Evolutionary conservation across 306 rosid species (phyloP).

Genomic region (Vicia villosa): DNA sequence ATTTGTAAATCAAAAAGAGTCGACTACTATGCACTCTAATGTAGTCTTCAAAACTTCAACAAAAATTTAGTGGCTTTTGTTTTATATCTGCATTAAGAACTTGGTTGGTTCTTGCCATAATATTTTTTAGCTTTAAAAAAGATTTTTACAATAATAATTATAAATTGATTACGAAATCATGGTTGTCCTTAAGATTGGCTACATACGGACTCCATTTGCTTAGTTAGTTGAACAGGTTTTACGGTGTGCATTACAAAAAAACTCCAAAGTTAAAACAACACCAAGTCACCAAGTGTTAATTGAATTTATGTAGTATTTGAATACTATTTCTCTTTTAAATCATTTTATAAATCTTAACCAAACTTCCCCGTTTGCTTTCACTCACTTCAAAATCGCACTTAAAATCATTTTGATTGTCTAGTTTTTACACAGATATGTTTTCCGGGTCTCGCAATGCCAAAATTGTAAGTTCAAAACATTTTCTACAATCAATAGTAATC

Average conservation of each 20-base stretch:
- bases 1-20: background rate
- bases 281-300: no score
- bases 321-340: no score
- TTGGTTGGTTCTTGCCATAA: background rate
- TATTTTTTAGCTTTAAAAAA: background rate
- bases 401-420: no score
- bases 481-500: background rate
- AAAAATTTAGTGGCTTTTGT: background rate
- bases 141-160: background rate
- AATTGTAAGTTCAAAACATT: background rate
- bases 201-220: background rate
- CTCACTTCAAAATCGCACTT: no score
- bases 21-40: background rate
- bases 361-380: no score
- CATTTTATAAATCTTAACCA: no score
- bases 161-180: background rate
- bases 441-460: no score
- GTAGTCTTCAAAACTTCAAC: no score
- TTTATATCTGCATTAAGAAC: background rate
- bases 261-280: no score
- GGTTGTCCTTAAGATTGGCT: background rate
- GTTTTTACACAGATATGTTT: no score
- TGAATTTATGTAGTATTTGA: no score
- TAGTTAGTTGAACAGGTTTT: background rate
- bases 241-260: no score